These are phyloP conservation scores for Beauveria asiatica DNA, from an alignment of 2,329 filamentous ascomycete species.

Conservation along the genomic window DNA sequence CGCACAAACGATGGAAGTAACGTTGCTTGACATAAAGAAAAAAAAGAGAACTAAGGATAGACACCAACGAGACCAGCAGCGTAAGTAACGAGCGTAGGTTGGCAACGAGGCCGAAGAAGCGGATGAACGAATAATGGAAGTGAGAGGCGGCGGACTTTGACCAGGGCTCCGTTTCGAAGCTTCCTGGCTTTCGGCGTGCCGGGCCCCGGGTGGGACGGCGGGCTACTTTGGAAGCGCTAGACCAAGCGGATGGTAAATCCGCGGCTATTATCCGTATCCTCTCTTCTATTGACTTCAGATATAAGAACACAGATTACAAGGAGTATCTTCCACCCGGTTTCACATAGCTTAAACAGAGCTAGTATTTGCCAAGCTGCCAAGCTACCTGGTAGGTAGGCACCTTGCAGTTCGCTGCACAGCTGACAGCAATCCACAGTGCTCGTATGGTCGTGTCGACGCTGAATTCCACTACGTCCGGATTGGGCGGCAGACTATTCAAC, in stretches of 20 bases:
- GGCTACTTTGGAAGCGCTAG: background rate
- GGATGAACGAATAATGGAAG: background rate
- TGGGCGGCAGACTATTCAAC: background rate
- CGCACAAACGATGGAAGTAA: background rate
- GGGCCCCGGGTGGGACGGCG: conserved; percentile 2
- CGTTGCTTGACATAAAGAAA: background rate
- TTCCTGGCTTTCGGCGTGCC: conserved; percentile 1
- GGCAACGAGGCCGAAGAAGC: background rate
- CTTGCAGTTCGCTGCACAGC: background rate
- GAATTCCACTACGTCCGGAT: background rate
- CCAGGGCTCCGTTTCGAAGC: background rate
- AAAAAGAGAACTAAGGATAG: background rate
- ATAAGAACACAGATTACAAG: too few species aligned
- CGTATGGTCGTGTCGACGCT: background rate
- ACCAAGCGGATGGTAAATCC: background rate
- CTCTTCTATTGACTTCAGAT: too few species aligned
- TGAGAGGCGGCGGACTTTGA: background rate
- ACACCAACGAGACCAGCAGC: background rate
- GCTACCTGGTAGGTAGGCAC: background rate
- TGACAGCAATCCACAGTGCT: background rate
- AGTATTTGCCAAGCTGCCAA: too few species aligned
- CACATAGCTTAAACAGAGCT: background rate
- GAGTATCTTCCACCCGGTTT: background rate
- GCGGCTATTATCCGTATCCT: too few species aligned
- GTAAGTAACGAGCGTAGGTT: background rate